Evolutionary conservation across 2,329 filamentous ascomycete species (phyloP).

Genomic region (Aspergillus viridinutans): DNA sequence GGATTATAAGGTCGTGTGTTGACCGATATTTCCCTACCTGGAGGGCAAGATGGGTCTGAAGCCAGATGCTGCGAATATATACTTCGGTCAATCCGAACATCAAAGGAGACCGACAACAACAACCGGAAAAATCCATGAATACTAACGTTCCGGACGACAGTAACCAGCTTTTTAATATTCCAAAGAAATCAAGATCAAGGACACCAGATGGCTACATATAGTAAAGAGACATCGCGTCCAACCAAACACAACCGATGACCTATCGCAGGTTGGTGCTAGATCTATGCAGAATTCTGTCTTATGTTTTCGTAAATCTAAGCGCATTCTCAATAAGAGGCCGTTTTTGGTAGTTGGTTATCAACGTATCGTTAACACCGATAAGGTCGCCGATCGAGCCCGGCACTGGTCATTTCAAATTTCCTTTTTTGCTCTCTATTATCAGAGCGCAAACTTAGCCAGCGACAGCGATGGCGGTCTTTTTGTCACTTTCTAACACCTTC

Average conservation of each 20-base stretch:
- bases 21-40: no score
- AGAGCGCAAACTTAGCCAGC: no score
- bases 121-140: neutral
- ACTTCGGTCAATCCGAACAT: no score
- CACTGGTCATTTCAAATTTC: neutral
- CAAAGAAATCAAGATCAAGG: neutral
- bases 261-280: no score
- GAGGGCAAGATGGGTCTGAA: no score
- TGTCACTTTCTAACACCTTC: no score
- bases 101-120: no score
- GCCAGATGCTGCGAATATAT: no score
- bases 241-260: no score
- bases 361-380: conserved; percentile 31
- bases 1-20: neutral
- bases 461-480: neutral
- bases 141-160: neutral
- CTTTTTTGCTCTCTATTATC: neutral
- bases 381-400: conserved; percentile 22
- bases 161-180: neutral
- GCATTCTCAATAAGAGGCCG: no score
- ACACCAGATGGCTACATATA: neutral
- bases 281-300: no score
- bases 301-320: no score
- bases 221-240: neutral
- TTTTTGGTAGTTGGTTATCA: neutral